Conservation (phyloP, 2,329 filamentous ascomycete genomes). For the Penicillium janthinellum region DNA sequence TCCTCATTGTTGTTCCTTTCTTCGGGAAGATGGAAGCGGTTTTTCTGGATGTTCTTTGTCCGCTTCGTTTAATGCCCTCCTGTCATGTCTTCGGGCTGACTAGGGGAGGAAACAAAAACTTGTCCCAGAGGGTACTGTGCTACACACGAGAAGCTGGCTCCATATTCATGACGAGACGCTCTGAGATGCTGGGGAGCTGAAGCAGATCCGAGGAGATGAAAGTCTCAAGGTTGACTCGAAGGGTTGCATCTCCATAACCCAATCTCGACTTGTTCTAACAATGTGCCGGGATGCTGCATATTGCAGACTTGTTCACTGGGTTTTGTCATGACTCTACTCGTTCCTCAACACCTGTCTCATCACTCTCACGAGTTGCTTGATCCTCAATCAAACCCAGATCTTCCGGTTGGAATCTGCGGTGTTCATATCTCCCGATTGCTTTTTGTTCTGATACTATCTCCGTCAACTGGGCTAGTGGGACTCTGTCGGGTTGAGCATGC, state of each 20-base stretch:
- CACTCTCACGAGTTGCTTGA: neutral
- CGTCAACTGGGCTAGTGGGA: neutral
- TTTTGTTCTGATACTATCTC: constrained; percentile 6
- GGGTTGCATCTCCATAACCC: constrained; percentile 7
- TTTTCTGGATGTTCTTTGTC: constrained; percentile 98
- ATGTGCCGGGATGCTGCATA: constrained; percentile 15
- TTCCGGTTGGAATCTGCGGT: constrained; percentile 12
- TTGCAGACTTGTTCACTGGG: constrained; percentile 20
- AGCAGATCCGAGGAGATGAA: constrained; percentile 32
- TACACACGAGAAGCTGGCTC: constrained; percentile 67
- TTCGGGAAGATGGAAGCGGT: constrained; percentile 62
- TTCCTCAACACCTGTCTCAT: constrained; percentile 21
- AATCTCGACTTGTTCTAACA: constrained; percentile 10
- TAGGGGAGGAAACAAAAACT: constrained; percentile 90
- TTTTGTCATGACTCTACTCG: constrained; percentile 7
- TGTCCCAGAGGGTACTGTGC: constrained; percentile 85
- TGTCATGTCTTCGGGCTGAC: constrained; percentile 35
- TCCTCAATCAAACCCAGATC: constrained; percentile 8
- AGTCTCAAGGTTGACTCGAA: constrained; percentile 15
- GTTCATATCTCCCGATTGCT: constrained; percentile 16
- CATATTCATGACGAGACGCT: constrained; percentile 11
- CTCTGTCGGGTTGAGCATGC: constrained; percentile 15
- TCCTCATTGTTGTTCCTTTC: constrained; percentile 34
- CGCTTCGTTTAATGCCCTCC: constrained; percentile 71
- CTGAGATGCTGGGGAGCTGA: constrained; percentile 19